Conservation (phyloP, 1,139 yeast species). For the Suhomyces maxii region DNA sequence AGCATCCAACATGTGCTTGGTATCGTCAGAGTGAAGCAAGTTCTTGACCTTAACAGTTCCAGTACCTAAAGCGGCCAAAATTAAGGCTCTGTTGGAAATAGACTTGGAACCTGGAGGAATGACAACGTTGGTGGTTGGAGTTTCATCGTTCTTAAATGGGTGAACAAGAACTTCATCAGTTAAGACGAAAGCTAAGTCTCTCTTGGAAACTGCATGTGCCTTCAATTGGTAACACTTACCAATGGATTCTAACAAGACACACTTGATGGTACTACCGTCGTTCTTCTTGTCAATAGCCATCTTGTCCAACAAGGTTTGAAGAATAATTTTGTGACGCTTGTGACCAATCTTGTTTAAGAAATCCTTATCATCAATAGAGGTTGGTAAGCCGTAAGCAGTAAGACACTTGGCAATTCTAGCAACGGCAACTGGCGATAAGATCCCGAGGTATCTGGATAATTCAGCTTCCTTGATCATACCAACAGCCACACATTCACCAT, state of each 20-base stretch:
- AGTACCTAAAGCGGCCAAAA: constrained; percentile 85
- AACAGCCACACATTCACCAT: constrained; percentile 96
- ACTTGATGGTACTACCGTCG: constrained; percentile 86
- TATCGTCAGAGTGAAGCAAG: constrained; percentile 91
- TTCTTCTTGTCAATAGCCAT: constrained; percentile 97
- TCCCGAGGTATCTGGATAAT: constrained; percentile 84
- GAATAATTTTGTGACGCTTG: constrained; percentile 58
- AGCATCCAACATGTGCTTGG: constrained; percentile 92
- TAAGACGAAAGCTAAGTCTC: constrained; percentile 75
- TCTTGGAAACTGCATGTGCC: constrained; percentile 82
- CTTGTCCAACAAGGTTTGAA: constrained; percentile 69
- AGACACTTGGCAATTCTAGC: constrained; percentile 85
- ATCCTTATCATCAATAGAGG: constrained; percentile 66
- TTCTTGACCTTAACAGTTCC: constrained; percentile 85
- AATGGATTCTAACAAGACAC: constrained; percentile 77
- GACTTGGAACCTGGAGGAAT: constrained; percentile 97
- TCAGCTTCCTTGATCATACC: constrained; percentile 97
- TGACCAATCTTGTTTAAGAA: constrained; percentile 68
- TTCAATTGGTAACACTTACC: constrained; percentile 88
- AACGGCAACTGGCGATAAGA: constrained; percentile 89
- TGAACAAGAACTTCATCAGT: constrained; percentile 79
- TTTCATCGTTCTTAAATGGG: constrained; percentile 42
- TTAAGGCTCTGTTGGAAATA: constrained; percentile 90
- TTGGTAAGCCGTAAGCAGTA: constrained; percentile 82
- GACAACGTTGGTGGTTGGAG: constrained; percentile 51